These are phyloP conservation scores for Triangularia setosa DNA, from an alignment of 2,329 filamentous ascomycete genomes.

Conservation along the genomic window DNA sequence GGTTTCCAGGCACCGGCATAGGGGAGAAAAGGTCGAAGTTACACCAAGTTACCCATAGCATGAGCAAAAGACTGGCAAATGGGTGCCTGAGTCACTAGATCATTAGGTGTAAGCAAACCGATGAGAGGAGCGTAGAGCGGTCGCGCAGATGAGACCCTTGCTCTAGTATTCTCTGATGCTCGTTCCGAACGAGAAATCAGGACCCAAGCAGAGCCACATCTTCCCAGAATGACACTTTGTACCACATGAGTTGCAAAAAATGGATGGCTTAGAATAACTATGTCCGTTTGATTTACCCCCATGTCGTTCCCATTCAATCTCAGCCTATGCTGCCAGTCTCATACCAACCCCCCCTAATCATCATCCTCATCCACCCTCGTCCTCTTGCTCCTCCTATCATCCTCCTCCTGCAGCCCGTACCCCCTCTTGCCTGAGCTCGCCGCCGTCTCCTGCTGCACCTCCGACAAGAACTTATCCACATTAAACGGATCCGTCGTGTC, in stretches of 20 bases:
- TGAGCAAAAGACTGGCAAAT: too few relatives aligned
- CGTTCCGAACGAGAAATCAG: not conserved
- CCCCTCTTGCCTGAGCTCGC: conserved; percentile 63
- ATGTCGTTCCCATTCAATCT: not conserved
- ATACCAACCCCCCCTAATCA: conserved; percentile 31
- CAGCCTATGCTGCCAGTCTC: not conserved
- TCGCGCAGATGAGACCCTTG: too few relatives aligned
- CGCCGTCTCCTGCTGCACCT: conserved; percentile 56
- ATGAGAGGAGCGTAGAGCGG: too few relatives aligned
- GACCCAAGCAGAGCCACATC: not conserved
- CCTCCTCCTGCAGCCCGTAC: conserved; percentile 69
- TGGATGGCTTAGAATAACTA: not conserved
- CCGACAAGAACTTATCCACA: conserved; percentile 87
- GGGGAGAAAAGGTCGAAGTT: not conserved
- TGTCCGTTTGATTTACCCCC: not conserved
- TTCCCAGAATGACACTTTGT: too few relatives aligned
- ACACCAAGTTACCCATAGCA: too few relatives aligned
- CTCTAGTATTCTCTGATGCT: too few relatives aligned
- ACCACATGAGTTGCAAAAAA: not conserved
- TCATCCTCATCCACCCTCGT: conserved; percentile 73
- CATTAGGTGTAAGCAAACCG: too few relatives aligned
- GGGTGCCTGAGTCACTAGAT: too few relatives aligned
- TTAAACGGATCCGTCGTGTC: conserved; percentile 80
- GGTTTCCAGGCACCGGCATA: not conserved
- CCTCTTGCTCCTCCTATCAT: conserved; percentile 62